These are phyloP conservation scores for Solanum pimpinellifolium DNA, from an alignment of 257 asterid genomes.

Conservation along the genomic window DNA sequence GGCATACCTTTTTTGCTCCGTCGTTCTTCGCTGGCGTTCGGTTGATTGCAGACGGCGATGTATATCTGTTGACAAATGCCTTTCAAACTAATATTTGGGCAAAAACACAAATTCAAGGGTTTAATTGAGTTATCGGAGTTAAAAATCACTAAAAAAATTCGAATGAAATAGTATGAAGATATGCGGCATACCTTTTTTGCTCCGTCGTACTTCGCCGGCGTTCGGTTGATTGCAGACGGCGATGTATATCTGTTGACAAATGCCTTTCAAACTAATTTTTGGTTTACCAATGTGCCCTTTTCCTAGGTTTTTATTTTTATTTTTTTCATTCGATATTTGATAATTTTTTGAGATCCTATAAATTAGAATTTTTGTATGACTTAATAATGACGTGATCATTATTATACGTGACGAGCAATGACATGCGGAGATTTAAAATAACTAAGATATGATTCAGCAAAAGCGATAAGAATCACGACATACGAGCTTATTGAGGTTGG, in stretches of 20 bases:
- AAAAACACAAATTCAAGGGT: not conserved
- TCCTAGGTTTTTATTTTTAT: not conserved
- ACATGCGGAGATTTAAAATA: no score
- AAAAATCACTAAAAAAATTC: not conserved
- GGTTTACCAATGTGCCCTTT: not conserved
- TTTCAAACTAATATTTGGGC: no score
- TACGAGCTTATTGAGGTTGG: no score
- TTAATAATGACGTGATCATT: not conserved
- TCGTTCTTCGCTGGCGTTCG: not conserved
- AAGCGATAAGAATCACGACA: no score
- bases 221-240: not conserved
- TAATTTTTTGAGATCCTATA: not conserved
- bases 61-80: not conserved
- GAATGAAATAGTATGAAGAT: not conserved
- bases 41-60: not conserved
- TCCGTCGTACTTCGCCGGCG: not conserved
- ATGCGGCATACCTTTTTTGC: not conserved
- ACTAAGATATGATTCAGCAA: not conserved
- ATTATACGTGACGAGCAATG: not conserved
- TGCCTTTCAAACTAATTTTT: no score
- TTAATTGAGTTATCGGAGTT: not conserved
- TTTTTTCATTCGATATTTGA: accelerated
- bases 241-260: not conserved
- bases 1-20: not conserved
- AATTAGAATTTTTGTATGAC: not conserved